Base-by-base conservation (phyloP, 805 yeast species). In the Danielia oregonensis region DNA sequence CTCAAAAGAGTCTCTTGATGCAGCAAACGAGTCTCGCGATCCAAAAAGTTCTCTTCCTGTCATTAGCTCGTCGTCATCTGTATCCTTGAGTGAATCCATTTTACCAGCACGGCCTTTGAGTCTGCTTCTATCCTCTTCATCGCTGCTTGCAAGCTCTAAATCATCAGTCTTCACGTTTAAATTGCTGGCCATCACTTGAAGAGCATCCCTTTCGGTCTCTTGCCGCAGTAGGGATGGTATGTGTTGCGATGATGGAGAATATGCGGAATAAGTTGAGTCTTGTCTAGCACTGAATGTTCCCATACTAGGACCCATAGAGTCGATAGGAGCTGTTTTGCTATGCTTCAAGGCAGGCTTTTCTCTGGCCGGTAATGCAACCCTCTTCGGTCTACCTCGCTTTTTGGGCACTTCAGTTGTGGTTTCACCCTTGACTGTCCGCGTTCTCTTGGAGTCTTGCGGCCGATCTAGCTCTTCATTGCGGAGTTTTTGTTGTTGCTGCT, bases 41-140 rank as follows among this genome's bases (percentile, higher is more conserved):
- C 72, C 72, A 44, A 67, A 67, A 27, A 67, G 51, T 47, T 67
- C 72, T 29, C 55, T 56, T 5, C 64, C 63, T 9, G 59, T 52
- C 53, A 66, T 52, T 12, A 67, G 52, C 30, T 61, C 72, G 14
- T 61, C 66, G 14, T 49, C 54, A 10, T 52, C 52, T 14, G 42
- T 39, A 12, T 23, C 24, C 15, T 23, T 32, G 29, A 34, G 28
- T 9, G 22, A 7, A 16, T 12, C n/a, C 5, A 19, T 2, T 9
- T 16, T 30, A 17, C 24, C 11, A 6, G 26, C 26, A 8, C 16
- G 23, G 8, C 13, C 23, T 12, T 28, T 28, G n/a, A n/a, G n/a
- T n/a, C n/a, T n/a, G n/a, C n/a, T n/a, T 7, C 8, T 11, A 14
- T 30, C 15, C 19, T 39, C 24, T 21, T 33, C 55, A 22, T 61